Conservation (phyloP, 177 flowering plant genomes). For the Vitis hybrid region DNA sequence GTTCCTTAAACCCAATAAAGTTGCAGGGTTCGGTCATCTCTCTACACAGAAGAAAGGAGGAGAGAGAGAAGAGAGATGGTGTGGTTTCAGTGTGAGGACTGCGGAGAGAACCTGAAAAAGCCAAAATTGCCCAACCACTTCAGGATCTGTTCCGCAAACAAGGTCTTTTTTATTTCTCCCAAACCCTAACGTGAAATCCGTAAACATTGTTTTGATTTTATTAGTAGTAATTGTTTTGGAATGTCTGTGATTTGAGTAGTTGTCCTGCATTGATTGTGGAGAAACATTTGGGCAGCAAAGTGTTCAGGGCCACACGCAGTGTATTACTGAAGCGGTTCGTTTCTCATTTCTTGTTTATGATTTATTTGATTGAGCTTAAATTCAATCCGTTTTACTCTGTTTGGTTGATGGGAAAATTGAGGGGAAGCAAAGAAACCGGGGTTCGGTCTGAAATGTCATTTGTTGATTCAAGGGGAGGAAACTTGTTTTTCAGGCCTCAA, state of each 20-base stretch:
- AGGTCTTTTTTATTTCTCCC: conserved; percentile 35
- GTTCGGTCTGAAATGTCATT: too few relatives aligned
- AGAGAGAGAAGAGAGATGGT: conserved; percentile 50
- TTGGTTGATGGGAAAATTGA: not conserved
- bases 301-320: conserved; percentile 86
- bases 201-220: too few relatives aligned
- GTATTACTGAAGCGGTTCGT: conserved; percentile 83
- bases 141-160: conserved; percentile 73
- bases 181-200: too few relatives aligned
- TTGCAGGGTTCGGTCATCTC: too few relatives aligned
- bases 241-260: conserved; percentile 29
- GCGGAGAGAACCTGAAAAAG: conserved; percentile 94
- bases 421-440: not conserved
- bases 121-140: conserved; percentile 82
- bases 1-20: not conserved
- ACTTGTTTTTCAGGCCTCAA: too few relatives aligned
- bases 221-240: not conserved
- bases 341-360: not conserved
- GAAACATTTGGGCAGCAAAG: conserved; percentile 59
- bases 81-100: conserved; percentile 98
- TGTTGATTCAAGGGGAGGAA: too few relatives aligned
- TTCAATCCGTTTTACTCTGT: not conserved
- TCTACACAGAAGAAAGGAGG: too few relatives aligned
- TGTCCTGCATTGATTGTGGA: conserved; percentile 97
- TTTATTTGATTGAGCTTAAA: not conserved